Evolutionary conservation across 306 rosid species (phyloP).

Genomic region (Castanea mollissima): DNA sequence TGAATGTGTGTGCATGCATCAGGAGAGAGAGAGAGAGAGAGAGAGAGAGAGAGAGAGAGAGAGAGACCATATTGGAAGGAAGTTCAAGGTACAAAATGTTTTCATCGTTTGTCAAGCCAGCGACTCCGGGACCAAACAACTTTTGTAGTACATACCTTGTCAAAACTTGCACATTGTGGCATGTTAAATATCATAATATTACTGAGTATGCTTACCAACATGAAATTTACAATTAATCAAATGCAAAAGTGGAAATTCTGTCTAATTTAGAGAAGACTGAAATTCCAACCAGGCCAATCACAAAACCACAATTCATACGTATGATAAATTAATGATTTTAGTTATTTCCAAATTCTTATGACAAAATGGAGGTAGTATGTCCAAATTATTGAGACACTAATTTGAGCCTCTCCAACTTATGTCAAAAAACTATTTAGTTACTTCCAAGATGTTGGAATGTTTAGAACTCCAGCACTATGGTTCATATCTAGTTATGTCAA

Average conservation of each 20-base stretch:
- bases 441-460: neutral
- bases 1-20: neutral
- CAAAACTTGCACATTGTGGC: constrained; percentile 46
- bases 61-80: constrained; percentile 83
- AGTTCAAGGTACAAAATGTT: constrained; percentile 74
- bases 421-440: neutral
- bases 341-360: neutral
- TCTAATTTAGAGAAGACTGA: neutral
- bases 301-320: neutral
- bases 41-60: constrained; percentile 14
- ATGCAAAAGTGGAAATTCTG: neutral
- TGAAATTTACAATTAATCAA: constrained; percentile 1
- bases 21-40: neutral
- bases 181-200: constrained; percentile 17
- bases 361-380: neutral
- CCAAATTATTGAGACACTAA: neutral
- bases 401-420: neutral
- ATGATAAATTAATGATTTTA: neutral
- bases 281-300: neutral
- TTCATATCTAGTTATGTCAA: neutral
- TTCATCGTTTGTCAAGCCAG: constrained; percentile 50
- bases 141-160: constrained; percentile 76
- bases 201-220: neutral
- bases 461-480: neutral
- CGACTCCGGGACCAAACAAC: constrained; percentile 66